Percentiles rank a stretch among this genome's conserved stretches.
These are phyloP conservation scores for Endoconidiophora laricicola DNA, from an alignment of 2,329 filamentous ascomycete species.

Conservation along the genomic window DNA sequence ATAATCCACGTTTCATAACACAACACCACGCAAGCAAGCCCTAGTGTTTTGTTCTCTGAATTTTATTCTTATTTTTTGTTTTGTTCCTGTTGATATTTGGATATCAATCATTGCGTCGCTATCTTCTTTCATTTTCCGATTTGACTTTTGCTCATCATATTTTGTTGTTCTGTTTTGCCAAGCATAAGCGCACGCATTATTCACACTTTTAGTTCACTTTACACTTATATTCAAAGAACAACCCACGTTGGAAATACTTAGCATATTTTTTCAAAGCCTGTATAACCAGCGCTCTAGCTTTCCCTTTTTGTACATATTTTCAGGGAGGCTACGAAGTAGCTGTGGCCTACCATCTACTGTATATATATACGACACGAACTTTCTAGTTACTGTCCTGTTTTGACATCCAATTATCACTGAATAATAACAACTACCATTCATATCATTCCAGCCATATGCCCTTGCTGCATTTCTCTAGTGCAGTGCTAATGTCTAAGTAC, in stretches of 20 bases:
- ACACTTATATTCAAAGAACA: too few species aligned
- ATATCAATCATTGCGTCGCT: neutral
- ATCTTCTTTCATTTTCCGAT: neutral
- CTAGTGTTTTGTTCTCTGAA: neutral
- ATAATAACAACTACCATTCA: too few species aligned
- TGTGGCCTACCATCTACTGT: neutral
- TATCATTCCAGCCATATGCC: too few species aligned
- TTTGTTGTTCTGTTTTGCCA: neutral
- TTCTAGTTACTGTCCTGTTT: too few species aligned
- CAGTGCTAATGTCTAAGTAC: too few species aligned
- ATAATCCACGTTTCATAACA: slow-evolving; percentile 2
- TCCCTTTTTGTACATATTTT: too few species aligned
- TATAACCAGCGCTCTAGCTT: too few species aligned
- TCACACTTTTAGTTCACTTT: neutral
- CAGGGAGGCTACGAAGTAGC: neutral
- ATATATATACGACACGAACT: too few species aligned
- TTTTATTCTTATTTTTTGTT: neutral
- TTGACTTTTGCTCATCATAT: neutral
- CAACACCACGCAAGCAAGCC: slow-evolving; percentile 6
- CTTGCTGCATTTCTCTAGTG: too few species aligned
- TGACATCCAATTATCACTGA: too few species aligned
- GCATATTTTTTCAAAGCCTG: too few species aligned
- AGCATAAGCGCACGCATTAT: neutral
- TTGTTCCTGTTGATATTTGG: neutral
- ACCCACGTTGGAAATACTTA: too few species aligned